Evolutionary conservation across 2,329 filamentous ascomycete genomes (phyloP).

Genomic region (Gaeumannomyces sp.): DNA sequence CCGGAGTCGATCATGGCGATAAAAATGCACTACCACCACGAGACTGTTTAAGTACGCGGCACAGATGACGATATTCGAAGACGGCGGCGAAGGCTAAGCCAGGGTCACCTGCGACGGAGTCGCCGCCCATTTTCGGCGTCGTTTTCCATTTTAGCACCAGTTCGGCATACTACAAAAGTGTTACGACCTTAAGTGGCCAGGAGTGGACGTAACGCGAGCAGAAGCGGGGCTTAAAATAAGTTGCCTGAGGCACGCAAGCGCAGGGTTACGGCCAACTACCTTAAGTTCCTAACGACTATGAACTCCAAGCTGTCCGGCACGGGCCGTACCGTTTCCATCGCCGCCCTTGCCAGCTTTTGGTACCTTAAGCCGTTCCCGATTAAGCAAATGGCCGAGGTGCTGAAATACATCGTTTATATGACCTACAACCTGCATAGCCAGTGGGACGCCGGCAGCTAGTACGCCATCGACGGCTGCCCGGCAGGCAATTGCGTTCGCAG

Average conservation of each 20-base stretch:
- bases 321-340: conserved; percentile 20
- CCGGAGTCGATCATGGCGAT: too few relatives aligned
- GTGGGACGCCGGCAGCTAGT: conserved; percentile 28
- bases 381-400: conserved; percentile 19
- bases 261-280: conserved; percentile 24
- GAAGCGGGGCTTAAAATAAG: too few relatives aligned
- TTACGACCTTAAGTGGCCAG: too few relatives aligned
- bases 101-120: too few relatives aligned
- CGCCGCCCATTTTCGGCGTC: too few relatives aligned
- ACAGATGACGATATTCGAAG: too few relatives aligned
- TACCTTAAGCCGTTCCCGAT: conserved; percentile 26
- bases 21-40: too few relatives aligned
- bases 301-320: conserved; percentile 19
- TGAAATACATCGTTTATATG: conserved; percentile 29
- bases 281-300: conserved; percentile 23
- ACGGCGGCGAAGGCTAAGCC: too few relatives aligned
- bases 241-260: not conserved
- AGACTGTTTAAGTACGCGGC: too few relatives aligned
- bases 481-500: conserved; percentile 25
- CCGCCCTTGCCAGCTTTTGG: conserved; percentile 25
- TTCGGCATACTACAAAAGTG: too few relatives aligned
- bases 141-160: too few relatives aligned
- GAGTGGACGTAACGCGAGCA: too few relatives aligned
- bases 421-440: conserved; percentile 32
- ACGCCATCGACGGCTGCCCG: conserved; percentile 22